Base-by-base conservation (phyloP, 164 flowering plant genomes). In the Annona cherimola region DNA sequence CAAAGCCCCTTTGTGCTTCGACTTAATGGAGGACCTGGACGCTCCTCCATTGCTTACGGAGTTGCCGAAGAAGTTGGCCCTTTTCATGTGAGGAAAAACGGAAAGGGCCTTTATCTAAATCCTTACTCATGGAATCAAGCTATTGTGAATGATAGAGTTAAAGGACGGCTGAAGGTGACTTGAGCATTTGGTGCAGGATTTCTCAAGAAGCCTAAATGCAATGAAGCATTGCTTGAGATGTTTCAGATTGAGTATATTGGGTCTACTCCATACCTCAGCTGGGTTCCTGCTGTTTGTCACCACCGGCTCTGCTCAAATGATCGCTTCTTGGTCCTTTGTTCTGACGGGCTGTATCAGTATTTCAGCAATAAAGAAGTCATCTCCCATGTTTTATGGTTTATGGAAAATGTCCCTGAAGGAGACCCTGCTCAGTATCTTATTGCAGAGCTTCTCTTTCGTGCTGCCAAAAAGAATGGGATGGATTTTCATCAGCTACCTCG, bases 21-120 rank as follows among this genome's bases (percentile, higher is more conserved):
- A 97, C 91, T 92, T 45, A 90, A 94, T 79, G 98, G 98, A 86
- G 98, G 98, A 39, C 99, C 99, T 76, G 99, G 99, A 69, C 92
- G 98, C 79, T 94, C 97, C 62, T 93, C 99, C 8, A 86, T 93
- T 83, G 99, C 90, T 54, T 90, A 75, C 75, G 99, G 99, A 3
- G 82, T 85, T 76, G 96, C 98, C 62, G 97, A 88, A 72, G 99
- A 95, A 82, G 76, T 95, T n/a, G 98, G 99, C 43, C 98, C 99
- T 42, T 95, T 93, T 72, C 99, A 90, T 77, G 82, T 95, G 63
- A 84, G 75, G 71, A 69, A 86, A 73, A 97, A 93, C 78, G 96
- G 95, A 72, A 89, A 86, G 81, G 83, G 88, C 57, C 86, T 95
- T 70, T 91, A 87, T 76, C 73, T 82, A 81, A 95, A 95, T 45